These are phyloP conservation scores for Naegleria lovaniensis DNA, from an alignment of 208 protist species.

Conservation along the genomic window DNA sequence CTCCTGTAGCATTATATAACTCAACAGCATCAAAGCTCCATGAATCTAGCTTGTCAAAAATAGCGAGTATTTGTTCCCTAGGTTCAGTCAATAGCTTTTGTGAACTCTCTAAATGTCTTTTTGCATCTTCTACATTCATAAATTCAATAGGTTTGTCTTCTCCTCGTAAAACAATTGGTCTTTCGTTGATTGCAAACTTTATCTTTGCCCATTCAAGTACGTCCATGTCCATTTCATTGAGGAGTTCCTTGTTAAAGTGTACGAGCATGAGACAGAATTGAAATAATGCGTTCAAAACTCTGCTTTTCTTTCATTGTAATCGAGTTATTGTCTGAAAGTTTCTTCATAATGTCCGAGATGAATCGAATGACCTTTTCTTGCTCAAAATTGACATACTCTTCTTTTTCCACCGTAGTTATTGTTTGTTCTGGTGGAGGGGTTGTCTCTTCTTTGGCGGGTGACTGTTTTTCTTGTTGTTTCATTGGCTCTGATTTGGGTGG, in stretches of 20 bases:
- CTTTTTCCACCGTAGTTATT: neutral
- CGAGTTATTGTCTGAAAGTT: neutral
- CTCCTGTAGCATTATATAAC: constrained; percentile 57
- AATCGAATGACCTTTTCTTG: neutral
- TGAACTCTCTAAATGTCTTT: neutral
- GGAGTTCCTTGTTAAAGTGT: neutral
- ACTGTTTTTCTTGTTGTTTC: neutral
- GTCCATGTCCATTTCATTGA: neutral
- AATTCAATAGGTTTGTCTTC: neutral
- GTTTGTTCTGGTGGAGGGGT: neutral
- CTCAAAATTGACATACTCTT: neutral
- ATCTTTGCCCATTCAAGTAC: neutral
- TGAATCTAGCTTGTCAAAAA: constrained; percentile 20
- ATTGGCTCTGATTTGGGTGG: neutral
- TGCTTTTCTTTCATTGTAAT: constrained; percentile 3
- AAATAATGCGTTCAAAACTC: neutral
- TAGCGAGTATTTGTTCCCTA: neutral
- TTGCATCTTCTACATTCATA: neutral
- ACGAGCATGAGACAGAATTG: neutral
- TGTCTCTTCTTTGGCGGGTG: neutral
- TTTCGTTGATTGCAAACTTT: neutral
- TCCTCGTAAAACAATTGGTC: no score
- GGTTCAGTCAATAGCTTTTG: neutral
- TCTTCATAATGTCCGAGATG: neutral
- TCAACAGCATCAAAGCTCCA: constrained; percentile 78